Percentiles rank a stretch among this genome's conserved stretches.
Conservation (phyloP, 1,284 basidiomycete genomes). For the Neolentinus lepideus region DNA sequence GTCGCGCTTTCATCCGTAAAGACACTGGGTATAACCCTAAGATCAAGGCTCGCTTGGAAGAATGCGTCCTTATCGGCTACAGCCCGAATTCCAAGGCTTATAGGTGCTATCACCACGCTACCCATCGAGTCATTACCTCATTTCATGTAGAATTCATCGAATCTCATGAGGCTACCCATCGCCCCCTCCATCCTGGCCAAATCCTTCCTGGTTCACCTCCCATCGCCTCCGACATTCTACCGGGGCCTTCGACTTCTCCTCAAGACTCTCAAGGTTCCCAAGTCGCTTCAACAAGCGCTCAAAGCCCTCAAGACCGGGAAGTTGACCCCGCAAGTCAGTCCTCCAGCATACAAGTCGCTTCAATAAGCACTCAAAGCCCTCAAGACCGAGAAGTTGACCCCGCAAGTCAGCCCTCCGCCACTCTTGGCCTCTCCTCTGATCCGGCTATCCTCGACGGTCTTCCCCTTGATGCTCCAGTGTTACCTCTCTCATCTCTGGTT, state of each 20-base stretch:
- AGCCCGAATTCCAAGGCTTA: constrained; percentile 23
- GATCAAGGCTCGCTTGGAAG: constrained; percentile 18
- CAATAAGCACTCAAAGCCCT: no score
- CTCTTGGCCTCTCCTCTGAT: neutral
- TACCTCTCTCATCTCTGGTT: neutral
- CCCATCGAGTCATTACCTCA: constrained; percentile 15
- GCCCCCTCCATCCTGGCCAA: neutral
- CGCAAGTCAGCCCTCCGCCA: no score
- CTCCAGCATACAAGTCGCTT: no score
- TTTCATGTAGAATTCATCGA: constrained; percentile 25
- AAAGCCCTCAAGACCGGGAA: no score
- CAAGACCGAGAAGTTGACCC: no score
- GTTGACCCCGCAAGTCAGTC: no score
- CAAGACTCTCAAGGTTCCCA: neutral
- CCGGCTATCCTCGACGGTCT: neutral
- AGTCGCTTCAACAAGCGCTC: neutral
- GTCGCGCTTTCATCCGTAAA: constrained; percentile 12
- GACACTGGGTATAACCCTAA: constrained; percentile 19
- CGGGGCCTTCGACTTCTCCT: neutral
- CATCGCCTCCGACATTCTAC: neutral
- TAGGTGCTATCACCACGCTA: constrained; percentile 18
- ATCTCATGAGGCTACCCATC: neutral
- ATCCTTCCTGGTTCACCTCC: neutral
- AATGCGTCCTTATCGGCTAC: constrained; percentile 28
- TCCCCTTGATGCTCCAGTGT: neutral